Evolutionary conservation across 176 grass and related monocot genomes (phyloP).

Genomic region (Zoysia pacifica): DNA sequence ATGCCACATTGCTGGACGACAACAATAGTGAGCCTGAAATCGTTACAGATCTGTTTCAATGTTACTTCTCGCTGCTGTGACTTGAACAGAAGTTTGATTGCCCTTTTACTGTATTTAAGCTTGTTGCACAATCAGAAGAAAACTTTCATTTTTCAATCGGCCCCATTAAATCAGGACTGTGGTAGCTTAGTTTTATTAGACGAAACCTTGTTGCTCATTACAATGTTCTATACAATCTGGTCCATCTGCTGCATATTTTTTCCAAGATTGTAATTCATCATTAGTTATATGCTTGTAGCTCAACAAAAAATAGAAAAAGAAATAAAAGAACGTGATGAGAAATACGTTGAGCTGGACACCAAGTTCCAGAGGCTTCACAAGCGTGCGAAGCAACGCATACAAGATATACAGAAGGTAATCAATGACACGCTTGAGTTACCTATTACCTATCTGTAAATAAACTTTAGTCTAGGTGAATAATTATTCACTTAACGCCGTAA

Average conservation of each 20-base stretch:
- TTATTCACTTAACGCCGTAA: neutral
- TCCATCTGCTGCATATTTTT: constrained; percentile 1
- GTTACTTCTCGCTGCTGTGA: neutral
- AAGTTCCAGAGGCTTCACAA: constrained; percentile 99
- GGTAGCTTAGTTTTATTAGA: constrained; percentile 21
- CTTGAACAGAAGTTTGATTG: neutral
- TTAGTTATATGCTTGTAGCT: constrained; percentile 70
- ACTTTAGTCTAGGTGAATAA: constrained; percentile 14
- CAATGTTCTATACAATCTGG: neutral
- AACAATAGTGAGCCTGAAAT: neutral
- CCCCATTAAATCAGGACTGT: neutral
- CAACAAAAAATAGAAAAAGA: constrained; percentile 87
- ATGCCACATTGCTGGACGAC: neutral
- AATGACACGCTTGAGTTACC: constrained; percentile 20
- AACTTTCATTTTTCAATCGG: constrained; percentile 11
- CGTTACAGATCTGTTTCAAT: neutral
- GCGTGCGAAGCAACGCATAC: constrained; percentile 92
- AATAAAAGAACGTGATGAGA: constrained; percentile 91
- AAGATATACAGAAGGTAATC: constrained; percentile 94
- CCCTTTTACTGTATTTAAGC: neutral
- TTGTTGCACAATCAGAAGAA: neutral
- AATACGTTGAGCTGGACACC: constrained; percentile 85
- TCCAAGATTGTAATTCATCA: constrained; percentile 53
- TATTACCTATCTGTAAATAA: constrained; percentile 17
- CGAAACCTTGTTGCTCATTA: constrained; percentile 15